Percentiles rank a stretch among this genome's conserved stretches.
Evolutionary conservation across 768 basidiomycete genomes (phyloP).

Genomic region (Russula sp.): DNA sequence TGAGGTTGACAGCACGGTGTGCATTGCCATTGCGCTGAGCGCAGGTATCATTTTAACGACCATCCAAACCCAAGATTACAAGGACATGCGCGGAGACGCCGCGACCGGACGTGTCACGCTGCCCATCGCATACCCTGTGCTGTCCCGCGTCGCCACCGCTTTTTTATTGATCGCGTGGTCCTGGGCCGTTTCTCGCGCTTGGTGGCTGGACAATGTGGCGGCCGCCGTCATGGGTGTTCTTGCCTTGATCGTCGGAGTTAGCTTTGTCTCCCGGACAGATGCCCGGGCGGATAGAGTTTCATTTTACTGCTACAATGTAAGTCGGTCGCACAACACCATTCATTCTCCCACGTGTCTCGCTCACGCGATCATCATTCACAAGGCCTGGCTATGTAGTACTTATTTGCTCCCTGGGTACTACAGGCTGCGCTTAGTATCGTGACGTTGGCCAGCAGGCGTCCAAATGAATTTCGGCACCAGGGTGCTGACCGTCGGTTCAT

Average conservation of each 20-base stretch:
- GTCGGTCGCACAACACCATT: neutral
- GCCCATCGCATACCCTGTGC: slow-evolving; percentile 37
- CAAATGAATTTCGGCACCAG: neutral
- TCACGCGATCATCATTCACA: neutral
- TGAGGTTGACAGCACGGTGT: slow-evolving; percentile 26
- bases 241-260: slow-evolving; percentile 28
- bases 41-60: slow-evolving; percentile 38
- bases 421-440: neutral
- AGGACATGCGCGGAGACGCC: slow-evolving; percentile 39
- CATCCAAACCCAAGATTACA: slow-evolving; percentile 43
- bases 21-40: slow-evolving; percentile 31
- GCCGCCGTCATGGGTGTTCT: slow-evolving; percentile 28
- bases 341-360: neutral
- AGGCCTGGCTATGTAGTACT: slow-evolving; percentile 19
- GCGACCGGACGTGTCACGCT: slow-evolving; percentile 35
- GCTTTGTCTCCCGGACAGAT: slow-evolving; percentile 11
- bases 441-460: neutral
- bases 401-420: slow-evolving; percentile 21
- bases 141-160: slow-evolving; percentile 29
- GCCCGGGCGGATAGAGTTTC: slow-evolving; percentile 20
- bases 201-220: slow-evolving; percentile 30
- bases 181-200: slow-evolving; percentile 27
- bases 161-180: slow-evolving; percentile 36
- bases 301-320: slow-evolving; percentile 23
- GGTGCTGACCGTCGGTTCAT: neutral